Evolutionary conservation across 129 eudicot species (phyloP).

Genomic region (Artemisia annua): DNA sequence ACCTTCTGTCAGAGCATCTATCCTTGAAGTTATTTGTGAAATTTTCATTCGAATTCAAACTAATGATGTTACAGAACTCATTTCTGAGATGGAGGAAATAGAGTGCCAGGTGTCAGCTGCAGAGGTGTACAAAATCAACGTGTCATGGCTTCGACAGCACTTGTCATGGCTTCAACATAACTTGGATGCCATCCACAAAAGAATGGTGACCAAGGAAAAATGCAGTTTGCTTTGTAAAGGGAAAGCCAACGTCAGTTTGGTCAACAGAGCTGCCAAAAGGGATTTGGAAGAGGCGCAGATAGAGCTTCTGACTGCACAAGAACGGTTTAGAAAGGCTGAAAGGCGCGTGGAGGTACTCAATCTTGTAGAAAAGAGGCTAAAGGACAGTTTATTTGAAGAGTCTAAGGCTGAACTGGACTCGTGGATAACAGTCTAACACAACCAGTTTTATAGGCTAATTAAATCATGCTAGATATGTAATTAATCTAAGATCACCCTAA

Average conservation of each 20-base stretch:
- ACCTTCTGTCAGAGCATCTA: slow-evolving; percentile 19
- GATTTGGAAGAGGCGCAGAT: slow-evolving; percentile 12
- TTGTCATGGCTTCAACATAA: slow-evolving; percentile 28
- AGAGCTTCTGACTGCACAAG: slow-evolving; percentile 27
- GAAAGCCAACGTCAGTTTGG: slow-evolving; percentile 13
- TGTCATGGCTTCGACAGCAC: slow-evolving; percentile 30
- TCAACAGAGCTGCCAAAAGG: slow-evolving; percentile 20
- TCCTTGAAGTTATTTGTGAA: slow-evolving; percentile 32
- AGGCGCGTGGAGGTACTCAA: slow-evolving; percentile 31
- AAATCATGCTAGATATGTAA: slow-evolving; percentile 3
- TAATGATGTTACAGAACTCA: neutral
- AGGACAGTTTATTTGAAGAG: slow-evolving; percentile 17
- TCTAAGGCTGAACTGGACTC: slow-evolving; percentile 20
- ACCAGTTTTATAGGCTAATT: slow-evolving; percentile 1
- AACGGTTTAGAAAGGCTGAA: slow-evolving; percentile 26
- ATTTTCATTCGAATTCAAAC: slow-evolving; percentile 23
- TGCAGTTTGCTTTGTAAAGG: slow-evolving; percentile 15
- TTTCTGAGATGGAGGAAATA: slow-evolving; percentile 15
- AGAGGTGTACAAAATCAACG: slow-evolving; percentile 23
- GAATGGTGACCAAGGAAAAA: slow-evolving; percentile 1
- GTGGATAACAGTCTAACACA: slow-evolving; percentile 15
- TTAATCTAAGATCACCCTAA: neutral
- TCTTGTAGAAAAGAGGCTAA: slow-evolving; percentile 32
- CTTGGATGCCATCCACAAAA: slow-evolving; percentile 1
- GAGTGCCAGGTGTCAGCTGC: slow-evolving; percentile 23